These are phyloP conservation scores for Aspergillus chevalieri DNA, from an alignment of 2,329 filamentous ascomycete species.

Conservation along the genomic window DNA sequence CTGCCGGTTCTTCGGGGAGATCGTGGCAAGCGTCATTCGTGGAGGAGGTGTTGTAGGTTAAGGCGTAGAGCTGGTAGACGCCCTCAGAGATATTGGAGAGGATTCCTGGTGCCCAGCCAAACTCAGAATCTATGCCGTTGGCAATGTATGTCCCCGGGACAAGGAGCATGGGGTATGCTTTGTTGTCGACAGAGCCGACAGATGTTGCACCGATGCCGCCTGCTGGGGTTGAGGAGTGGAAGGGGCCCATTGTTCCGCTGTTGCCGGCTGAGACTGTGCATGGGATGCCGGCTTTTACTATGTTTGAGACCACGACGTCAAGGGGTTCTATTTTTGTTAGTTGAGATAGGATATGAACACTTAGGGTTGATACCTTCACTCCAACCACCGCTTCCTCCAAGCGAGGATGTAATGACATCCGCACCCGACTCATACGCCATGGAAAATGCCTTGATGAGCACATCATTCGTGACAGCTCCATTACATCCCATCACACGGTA, in stretches of 20 bases:
- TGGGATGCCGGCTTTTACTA: not conserved
- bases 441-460: slow-evolving; percentile 55
- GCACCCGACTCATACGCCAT: slow-evolving; percentile 55
- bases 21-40: slow-evolving; percentile 48
- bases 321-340: not conserved
- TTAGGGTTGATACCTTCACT: slow-evolving; percentile 9
- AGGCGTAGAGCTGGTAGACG: slow-evolving; percentile 45
- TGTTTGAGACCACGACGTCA: not conserved
- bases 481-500: slow-evolving; percentile 55
- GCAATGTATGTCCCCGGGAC: slow-evolving; percentile 16
- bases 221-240: not conserved
- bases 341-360: not conserved
- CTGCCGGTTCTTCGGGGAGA: slow-evolving; percentile 42
- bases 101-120: slow-evolving; percentile 32
- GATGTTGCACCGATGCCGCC: slow-evolving; percentile 20
- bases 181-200: slow-evolving; percentile 42
- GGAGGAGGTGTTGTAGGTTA: slow-evolving; percentile 45
- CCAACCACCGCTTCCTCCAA: slow-evolving; percentile 30
- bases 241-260: not conserved
- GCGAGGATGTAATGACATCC: slow-evolving; percentile 34
- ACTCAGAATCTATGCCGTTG: slow-evolving; percentile 19
- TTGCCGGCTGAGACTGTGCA: not conserved
- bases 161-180: slow-evolving; percentile 25
- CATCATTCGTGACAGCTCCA: slow-evolving; percentile 48
- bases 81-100: slow-evolving; percentile 29